A percentile compares a stretch with the other conserved stretches of the same genome.
Evolutionary conservation across 805 yeast genomes (phyloP).

Genomic region (Ogataea populi-albae): DNA sequence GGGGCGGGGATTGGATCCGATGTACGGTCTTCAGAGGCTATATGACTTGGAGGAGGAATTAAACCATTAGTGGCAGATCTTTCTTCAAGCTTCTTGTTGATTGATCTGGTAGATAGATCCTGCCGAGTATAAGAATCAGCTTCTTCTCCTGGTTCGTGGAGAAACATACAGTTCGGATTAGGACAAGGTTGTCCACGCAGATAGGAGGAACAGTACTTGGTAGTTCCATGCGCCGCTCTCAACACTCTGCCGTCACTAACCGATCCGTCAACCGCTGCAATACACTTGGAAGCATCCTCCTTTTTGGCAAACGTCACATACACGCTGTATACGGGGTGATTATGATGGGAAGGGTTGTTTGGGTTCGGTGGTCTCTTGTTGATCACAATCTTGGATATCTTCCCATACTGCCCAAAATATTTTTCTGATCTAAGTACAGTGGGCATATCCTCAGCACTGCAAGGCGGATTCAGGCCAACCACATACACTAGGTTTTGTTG

Average conservation of each 20-base stretch:
- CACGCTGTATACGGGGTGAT: conserved; percentile 83
- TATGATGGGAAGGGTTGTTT: conserved; percentile 38
- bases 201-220: conserved; percentile 96
- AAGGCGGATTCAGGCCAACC: conserved; percentile 87
- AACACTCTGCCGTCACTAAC: conserved; percentile 85
- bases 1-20: background rate
- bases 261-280: conserved; percentile 88
- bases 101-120: conserved; percentile 75
- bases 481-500: conserved; percentile 96
- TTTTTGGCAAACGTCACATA: conserved; percentile 90
- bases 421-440: conserved; percentile 80
- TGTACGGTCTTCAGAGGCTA: background rate
- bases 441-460: conserved; percentile 83
- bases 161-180: conserved; percentile 97
- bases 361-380: conserved; percentile 66
- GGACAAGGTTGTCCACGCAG: conserved; percentile 95
- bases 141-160: conserved; percentile 99
- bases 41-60: conserved; percentile 26
- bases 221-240: conserved; percentile 97
- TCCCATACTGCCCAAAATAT: conserved; percentile 98
- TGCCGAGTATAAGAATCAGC: conserved; percentile 95
- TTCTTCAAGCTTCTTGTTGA: conserved; percentile 48
- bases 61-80: conserved; percentile 36
- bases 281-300: conserved; percentile 94
- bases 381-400: conserved; percentile 88